A percentile compares a stretch with the other conserved stretches of the same genome.
Conservation (phyloP, 208 protist genomes). For the Acanthamoeba culbertsoni region DNA sequence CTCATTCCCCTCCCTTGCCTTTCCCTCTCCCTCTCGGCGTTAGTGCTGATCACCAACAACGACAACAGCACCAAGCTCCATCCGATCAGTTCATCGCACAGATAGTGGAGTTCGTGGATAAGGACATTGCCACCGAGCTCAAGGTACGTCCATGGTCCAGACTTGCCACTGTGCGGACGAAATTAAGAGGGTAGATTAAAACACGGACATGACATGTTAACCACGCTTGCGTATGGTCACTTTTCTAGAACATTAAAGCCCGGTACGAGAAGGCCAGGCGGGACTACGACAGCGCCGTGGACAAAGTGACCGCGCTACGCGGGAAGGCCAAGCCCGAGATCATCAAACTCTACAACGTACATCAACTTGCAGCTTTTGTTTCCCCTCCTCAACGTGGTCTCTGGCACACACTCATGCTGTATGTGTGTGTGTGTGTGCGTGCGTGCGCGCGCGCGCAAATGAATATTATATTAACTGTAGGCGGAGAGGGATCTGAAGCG, state of each 20-base stretch:
- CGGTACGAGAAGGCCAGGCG: background rate
- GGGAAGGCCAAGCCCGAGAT: background rate
- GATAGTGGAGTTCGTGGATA: background rate
- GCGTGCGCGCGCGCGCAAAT: background rate
- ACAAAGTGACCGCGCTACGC: background rate
- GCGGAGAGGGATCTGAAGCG: slow-evolving; percentile 3
- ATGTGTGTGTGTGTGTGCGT: background rate
- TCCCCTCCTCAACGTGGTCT: too few species aligned
- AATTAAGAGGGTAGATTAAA: background rate
- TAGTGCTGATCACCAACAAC: too few species aligned
- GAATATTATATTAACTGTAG: background rate
- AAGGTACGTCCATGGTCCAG: background rate
- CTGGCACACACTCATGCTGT: background rate
- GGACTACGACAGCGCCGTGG: slow-evolving; percentile 13
- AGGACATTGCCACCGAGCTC: background rate
- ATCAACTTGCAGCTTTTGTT: too few species aligned
- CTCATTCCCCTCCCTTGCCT: background rate
- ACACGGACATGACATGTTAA: background rate
- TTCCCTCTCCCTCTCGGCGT: background rate
- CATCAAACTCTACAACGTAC: slow-evolving; percentile 40
- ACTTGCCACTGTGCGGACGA: background rate
- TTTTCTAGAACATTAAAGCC: background rate
- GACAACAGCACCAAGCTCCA: background rate
- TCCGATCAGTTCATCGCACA: background rate
- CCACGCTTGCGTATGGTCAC: background rate